phyloP scores from a whole-genome alignment of 768 basidiomycete species.

The Clitopilus passeckerianus region DNA sequence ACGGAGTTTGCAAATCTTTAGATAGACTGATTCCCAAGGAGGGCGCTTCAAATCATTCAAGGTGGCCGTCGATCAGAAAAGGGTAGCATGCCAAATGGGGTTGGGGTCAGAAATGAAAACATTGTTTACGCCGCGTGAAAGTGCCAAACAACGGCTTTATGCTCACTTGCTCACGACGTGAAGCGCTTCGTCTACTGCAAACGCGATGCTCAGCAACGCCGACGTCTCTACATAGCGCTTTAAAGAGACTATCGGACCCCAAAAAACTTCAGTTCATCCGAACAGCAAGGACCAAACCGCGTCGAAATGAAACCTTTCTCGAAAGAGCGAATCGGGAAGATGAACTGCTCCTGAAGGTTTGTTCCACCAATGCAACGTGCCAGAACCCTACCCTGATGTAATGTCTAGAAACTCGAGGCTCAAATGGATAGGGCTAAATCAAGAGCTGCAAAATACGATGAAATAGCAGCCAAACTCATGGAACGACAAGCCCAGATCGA shows the following conservation, averaged over 20 bases:
- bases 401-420: slow-evolving; percentile 20
- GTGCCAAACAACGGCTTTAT: background rate
- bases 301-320: background rate
- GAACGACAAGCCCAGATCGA: slow-evolving; percentile 10
- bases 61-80: background rate
- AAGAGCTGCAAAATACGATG: slow-evolving; percentile 20
- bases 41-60: background rate
- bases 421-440: slow-evolving; percentile 18
- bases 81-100: background rate
- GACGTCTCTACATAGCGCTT: background rate
- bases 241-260: background rate
- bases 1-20: background rate
- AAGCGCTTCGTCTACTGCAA: background rate
- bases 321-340: background rate
- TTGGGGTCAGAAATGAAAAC: background rate
- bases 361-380: background rate
- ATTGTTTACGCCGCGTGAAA: background rate
- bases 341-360: background rate
- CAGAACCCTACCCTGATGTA: background rate
- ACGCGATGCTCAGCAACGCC: background rate
- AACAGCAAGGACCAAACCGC: background rate
- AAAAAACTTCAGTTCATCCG: background rate
- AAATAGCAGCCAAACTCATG: slow-evolving; percentile 12
- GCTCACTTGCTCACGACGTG: background rate
- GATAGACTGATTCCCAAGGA: background rate